A percentile compares a stretch with the other conserved stretches of the same genome.
Evolutionary conservation across 805 yeast genomes (phyloP).

Genomic region (Schwanniomyces pseudopolymorphus): DNA sequence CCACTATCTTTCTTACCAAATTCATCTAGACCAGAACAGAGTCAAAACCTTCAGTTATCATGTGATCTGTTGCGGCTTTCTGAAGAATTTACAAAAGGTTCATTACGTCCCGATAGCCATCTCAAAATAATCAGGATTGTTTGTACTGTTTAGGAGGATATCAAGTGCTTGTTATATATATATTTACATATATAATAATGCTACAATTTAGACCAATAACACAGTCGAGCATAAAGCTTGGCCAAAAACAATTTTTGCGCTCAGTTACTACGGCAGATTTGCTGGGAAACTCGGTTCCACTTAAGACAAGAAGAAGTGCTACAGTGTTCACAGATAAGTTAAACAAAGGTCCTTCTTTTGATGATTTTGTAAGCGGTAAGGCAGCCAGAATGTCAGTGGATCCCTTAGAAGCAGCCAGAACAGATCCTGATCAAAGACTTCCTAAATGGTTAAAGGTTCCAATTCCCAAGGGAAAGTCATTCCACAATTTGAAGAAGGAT

Average conservation of each 20-base stretch:
- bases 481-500: slow-evolving; percentile 77
- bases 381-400: slow-evolving; percentile 69
- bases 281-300: slow-evolving; percentile 7
- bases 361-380: slow-evolving; percentile 81
- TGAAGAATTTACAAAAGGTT: background rate
- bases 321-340: slow-evolving; percentile 69
- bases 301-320: slow-evolving; percentile 44
- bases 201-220: background rate
- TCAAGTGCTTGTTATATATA: background rate
- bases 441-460: slow-evolving; percentile 96
- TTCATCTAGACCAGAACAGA: background rate
- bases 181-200: background rate
- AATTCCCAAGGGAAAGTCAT: slow-evolving; percentile 92
- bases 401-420: slow-evolving; percentile 74
- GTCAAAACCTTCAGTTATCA: background rate
- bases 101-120: background rate
- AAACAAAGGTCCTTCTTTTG: slow-evolving; percentile 88
- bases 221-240: background rate
- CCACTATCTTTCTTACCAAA: background rate
- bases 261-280: slow-evolving; percentile 15
- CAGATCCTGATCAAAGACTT: slow-evolving; percentile 66
- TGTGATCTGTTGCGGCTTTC: background rate
- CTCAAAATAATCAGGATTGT: background rate
- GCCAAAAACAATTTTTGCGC: slow-evolving; percentile 3
- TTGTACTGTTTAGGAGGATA: background rate